Evolutionary conservation across 129 eudicot genomes (phyloP), one percentile per base, ranked within the genome.

Genomic region (Lactuca sativa): DNA sequence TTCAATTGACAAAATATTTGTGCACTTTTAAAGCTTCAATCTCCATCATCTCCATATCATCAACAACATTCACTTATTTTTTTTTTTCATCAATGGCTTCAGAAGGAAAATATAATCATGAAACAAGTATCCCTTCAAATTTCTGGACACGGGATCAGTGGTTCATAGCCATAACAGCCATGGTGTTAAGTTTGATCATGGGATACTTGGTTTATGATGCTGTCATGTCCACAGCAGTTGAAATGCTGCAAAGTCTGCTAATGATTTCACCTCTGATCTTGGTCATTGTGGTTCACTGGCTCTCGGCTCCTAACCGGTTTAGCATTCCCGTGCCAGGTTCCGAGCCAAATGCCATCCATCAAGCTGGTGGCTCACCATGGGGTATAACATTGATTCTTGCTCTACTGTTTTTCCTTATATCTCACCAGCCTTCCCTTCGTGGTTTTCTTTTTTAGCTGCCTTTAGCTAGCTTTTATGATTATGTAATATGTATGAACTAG

Each of bases 361-460:
- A 76, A 40, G 81, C 78, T 6, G 76, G 87, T 3, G 87, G 69
- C 21, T 78, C 83, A 0, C 72, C 87, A 0, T 82, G 83, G 81
- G 87, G 83, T 58, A 56, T 78, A 49, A 80, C 76, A 6, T 61
- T 66, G 38, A 64, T 83, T 69, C 75, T 83, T 25, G 59, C 77
- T 30, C 66, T 78, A 63, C 73, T 78, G 1, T 48, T 64, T n/a
- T 71, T 82, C 66, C 75, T 82, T 41, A 82, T 82, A 17, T 69
- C 74, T 16, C 65, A 65, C 79, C 79, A 71, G 25, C 80, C 86
- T 52, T 70, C 78, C 41, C 53, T 77, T 52, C 33, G 66, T 57
- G 80, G 64, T 56, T 66, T 70, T 61, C 33, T 74, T 12, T 82
- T 63, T 56, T 82, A 74, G 64, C 10, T 58, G 30, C 2, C 30